Evolutionary conservation across 2,329 filamentous ascomycete species (phyloP), one percentile per base, ranked within the genome.

Genomic region (Scopulariopsis brevicaulis): DNA sequence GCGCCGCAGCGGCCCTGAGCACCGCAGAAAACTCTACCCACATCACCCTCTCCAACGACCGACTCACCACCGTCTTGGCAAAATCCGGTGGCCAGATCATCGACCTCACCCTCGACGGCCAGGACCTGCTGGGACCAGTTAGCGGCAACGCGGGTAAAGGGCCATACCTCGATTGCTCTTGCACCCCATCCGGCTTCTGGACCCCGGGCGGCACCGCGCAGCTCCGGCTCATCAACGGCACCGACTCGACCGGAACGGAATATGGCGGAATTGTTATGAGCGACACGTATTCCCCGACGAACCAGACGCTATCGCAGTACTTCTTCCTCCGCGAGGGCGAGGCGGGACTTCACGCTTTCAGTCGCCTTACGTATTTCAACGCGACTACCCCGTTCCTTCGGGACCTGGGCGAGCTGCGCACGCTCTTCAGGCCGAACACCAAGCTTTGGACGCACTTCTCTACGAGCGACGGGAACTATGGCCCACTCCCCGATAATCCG

Each of bases 111-210:
- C 64, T 74, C 24, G 71, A 74, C 50, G 69, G 68, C 28, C 67
- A 70, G 55, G 76, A 84, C 61, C 71, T 85, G 1, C 73, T 84
- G 1, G 80, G 81, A 10, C 65, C 63, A 28, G 60, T 60, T 18
- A 67, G 64, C 10, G 66, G 66, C 2, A 61, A 60, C 14, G 69
- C 69, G 4, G 81, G 81, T 2, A 72, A 77, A 28, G 78, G 80
- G 0, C 79, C 81, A 1, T 84, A 85, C 63, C 75, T 85, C 6
- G 82, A 86, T 66, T 86, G 83, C 65, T 83, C 85, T 67, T 86
- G 82, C 64, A 80, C 73, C 0, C 80, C 81, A 1, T 74, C 72
- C 0, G 83, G 83, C 0, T 78, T 77, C 63, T 86, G 81, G 69
- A 85, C 81, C 0, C 80, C 82, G 0, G 82, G 81, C 0, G 70